Evolutionary conservation across 2,329 filamentous ascomycete species (phyloP), one percentile per base, ranked within the genome.

Genomic region (Fusarium nematophilum): DNA sequence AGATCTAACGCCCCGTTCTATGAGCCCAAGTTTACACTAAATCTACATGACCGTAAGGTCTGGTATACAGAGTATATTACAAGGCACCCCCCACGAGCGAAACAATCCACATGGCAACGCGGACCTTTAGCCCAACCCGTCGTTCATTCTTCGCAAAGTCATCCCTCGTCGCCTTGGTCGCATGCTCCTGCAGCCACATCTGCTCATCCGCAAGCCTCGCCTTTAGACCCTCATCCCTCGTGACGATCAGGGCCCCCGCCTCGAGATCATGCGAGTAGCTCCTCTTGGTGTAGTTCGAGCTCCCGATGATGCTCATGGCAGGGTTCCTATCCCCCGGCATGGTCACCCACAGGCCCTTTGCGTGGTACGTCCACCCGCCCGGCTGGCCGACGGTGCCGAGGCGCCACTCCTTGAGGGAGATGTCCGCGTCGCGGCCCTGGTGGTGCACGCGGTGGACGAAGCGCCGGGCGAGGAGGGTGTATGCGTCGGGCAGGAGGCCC

Each of bases 341-440:
- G 0, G 91, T 92, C 21, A 97, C 83, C 94, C 94, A 98, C 3
- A 98, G 81, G 0, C 95, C 95, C 76, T 99, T 99, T 40, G 95
- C 95, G 70, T 99, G 95, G 75, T 99, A 99, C 0, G 94, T 97
- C 95, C 96, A 99, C 1, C 92, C 94, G 1, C 82, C 91, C 0
- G 90, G 87, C 67, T 92, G 84, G 14, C 90, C 90, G 3, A 96
- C 90, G 0, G 87, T 91, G 8, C 95, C 95, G 38, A 83, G 83
- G 6, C 89, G 86, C 95, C 95, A 99, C 76, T 99, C 95, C 59
- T 92, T 91, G 4, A 99, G 80, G 4, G 85, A 77, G 23, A 97
- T 90, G 9, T 83, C 81, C 2, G 82, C 78, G 9, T 80, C 81
- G 5, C 78, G 79, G 34, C 79, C 78, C 31, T 74, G 69, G 8